Percentiles rank a stretch among this genome's conserved stretches.
Conservation (phyloP, 345 rosid species). For the Noccaea caerulescens region DNA sequence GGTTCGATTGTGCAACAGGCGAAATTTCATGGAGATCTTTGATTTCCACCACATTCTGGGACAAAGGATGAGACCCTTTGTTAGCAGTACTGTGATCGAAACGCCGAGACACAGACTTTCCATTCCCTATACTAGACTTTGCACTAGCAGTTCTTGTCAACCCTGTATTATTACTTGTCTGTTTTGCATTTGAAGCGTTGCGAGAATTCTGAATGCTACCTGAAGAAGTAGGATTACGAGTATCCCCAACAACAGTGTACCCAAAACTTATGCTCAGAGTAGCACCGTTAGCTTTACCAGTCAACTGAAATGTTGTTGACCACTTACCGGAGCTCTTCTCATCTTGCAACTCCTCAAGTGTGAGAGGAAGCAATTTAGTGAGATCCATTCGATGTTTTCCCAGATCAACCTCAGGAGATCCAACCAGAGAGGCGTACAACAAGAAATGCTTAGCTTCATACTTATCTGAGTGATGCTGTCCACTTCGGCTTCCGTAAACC, state of each 20-base stretch:
- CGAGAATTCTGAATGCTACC: too few relatives aligned
- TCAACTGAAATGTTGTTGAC: constrained; percentile 87
- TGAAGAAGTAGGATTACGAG: too few relatives aligned
- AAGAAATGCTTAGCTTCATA: constrained; percentile 95
- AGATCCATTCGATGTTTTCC: constrained; percentile 97
- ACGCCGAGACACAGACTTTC: too few relatives aligned
- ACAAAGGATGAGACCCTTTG: too few relatives aligned
- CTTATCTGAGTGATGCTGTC: constrained; percentile 87
- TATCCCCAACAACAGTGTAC: constrained; percentile 56
- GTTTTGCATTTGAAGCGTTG: too few relatives aligned
- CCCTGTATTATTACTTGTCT: too few relatives aligned
- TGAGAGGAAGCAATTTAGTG: constrained; percentile 85
- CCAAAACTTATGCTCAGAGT: constrained; percentile 81
- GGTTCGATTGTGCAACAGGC: too few relatives aligned
- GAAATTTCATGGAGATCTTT: too few relatives aligned
- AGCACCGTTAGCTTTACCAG: constrained; percentile 82
- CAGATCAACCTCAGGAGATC: constrained; percentile 74
- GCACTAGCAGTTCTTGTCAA: too few relatives aligned
- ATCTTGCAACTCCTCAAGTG: constrained; percentile 90
- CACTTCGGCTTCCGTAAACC: constrained; percentile 82
- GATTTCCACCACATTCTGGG: too few relatives aligned
- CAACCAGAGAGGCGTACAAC: constrained; percentile 65
- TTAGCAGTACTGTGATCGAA: too few relatives aligned
- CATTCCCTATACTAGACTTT: too few relatives aligned
- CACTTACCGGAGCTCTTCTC: constrained; percentile 91